Base-by-base conservation (phyloP, 352 stramenopile species). In the Pythium diclinum region DNA sequence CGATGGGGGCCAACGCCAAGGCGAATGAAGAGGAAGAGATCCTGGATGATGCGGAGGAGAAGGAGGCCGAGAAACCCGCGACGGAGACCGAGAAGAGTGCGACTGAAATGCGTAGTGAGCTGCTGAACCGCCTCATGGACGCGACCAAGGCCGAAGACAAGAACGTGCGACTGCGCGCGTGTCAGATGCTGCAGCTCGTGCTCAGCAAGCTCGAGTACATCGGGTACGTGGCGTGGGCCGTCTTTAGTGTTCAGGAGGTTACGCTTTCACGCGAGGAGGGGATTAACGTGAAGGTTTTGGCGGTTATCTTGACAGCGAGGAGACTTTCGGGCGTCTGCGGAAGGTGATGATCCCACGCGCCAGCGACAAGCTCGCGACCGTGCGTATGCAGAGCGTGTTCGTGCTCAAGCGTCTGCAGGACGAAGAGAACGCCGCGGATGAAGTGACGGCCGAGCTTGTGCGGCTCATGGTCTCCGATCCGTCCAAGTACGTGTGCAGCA, bases 391-490 rank as follows among this genome's bases (percentile, higher is more conserved):
- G 60, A 84, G 69, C 36, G 75, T 88, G 19, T 76, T 81, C 32
- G 81, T 76, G 6, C 71, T 94, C 10, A 85, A 83, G 72, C 79
- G 69, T 0, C 61, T 94, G 11, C 83, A 94, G 60, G 59, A 78
- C 32, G 60, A 73, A 0, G 72, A 77, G 3, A 62, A 80, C 2
- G 51, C 58, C 16, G 68, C 73, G 9, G 84, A 89, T 56, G 58
- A 62, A 11, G 79, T 89, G 36, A 78, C 73, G 10, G 61, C 30
- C 0, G 73, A 86, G 46, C 61, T 93, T 9, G 65, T 81, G 40
- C 83, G 73, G 13, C 72, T 91, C 21, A 81, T 89, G 73, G 76
- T 85, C 3, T 80, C 81, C 1, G 85, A 93, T 47, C 83, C 85
- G 1, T 83, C 73, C 69, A 90, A 90, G 83, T 92, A 73, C 59